These are phyloP conservation scores for Colletotrichum sp. DNA, from an alignment of 2,329 filamentous ascomycete genomes.

Conservation along the genomic window DNA sequence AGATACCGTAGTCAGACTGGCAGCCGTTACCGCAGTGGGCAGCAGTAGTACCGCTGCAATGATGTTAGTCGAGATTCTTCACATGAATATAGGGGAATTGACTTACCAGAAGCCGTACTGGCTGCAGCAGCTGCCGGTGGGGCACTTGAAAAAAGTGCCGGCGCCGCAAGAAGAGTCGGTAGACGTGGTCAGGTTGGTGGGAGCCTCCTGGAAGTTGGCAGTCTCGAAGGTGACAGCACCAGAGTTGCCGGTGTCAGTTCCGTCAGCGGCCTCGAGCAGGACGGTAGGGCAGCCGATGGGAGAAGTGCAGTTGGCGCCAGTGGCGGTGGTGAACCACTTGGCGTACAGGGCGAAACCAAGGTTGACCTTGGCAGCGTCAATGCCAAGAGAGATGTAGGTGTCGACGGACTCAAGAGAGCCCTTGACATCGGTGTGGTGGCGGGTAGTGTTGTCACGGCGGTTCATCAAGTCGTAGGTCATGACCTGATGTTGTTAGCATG, in stretches of 20 bases:
- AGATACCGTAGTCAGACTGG: conserved; percentile 12
- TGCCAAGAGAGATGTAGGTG: conserved; percentile 64
- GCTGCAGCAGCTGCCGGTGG: conserved; percentile 10
- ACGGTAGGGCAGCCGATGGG: conserved; percentile 65
- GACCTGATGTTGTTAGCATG: conserved; percentile 38
- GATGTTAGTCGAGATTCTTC: not conserved
- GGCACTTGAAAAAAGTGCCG: conserved; percentile 14
- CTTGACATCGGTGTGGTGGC: conserved; percentile 66
- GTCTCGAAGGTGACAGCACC: conserved; percentile 46
- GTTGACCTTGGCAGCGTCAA: conserved; percentile 61
- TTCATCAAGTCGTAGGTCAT: conserved; percentile 80
- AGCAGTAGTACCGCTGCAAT: not conserved
- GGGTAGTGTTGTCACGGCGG: conserved; percentile 69
- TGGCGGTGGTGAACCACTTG: conserved; percentile 68
- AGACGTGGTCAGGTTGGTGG: conserved; percentile 11
- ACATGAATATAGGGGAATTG: fast-evolving
- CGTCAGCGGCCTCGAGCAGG: conserved; percentile 63
- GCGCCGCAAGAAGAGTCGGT: not conserved
- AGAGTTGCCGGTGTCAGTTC: conserved; percentile 60
- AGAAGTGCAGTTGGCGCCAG: conserved; percentile 46
- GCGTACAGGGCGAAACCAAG: conserved; percentile 73
- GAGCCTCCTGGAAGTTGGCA: conserved; percentile 28
- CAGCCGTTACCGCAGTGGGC: conserved; percentile 14
- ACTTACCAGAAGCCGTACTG: conserved; percentile 18
- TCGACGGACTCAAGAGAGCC: conserved; percentile 60